Evolutionary conservation across 257 asterid genomes (phyloP).

Genomic region (Linderniella brevidens): DNA sequence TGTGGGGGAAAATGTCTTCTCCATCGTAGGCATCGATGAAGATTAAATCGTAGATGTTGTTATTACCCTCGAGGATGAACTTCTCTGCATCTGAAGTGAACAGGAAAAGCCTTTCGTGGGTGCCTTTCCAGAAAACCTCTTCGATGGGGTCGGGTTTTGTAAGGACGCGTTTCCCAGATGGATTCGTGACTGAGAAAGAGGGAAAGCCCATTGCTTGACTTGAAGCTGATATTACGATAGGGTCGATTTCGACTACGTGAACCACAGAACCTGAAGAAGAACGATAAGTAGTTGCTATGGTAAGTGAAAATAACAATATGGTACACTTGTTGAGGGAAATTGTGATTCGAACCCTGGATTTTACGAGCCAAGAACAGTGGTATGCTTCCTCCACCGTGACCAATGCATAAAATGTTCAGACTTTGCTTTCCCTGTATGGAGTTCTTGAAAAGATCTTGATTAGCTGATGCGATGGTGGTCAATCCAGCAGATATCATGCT

Average conservation of each 20-base stretch:
- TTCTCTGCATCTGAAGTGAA: slow-evolving; percentile 61
- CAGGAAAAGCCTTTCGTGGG: slow-evolving; percentile 51
- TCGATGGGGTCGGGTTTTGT: slow-evolving; percentile 22
- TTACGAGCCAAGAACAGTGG: slow-evolving; percentile 68
- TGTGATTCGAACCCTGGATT: slow-evolving; percentile 39
- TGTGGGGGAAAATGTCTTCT: slow-evolving; percentile 58
- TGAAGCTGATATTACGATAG: slow-evolving; percentile 74
- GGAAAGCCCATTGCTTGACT: slow-evolving; percentile 86
- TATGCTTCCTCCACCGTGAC: slow-evolving; percentile 96
- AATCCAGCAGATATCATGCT: slow-evolving; percentile 80
- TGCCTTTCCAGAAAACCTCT: slow-evolving; percentile 59
- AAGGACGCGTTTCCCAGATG: slow-evolving; percentile 28
- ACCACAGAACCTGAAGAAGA: slow-evolving; percentile 47
- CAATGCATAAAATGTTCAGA: slow-evolving; percentile 62
- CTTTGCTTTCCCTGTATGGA: slow-evolving; percentile 43
- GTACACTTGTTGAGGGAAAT: neutral
- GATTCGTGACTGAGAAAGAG: slow-evolving; percentile 37
- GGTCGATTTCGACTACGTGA: slow-evolving; percentile 68
- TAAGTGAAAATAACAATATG: neutral
- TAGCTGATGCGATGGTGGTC: slow-evolving; percentile 37
- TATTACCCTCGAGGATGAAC: slow-evolving; percentile 31
- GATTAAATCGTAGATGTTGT: slow-evolving; percentile 44
- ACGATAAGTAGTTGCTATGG: neutral
- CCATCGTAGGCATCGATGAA: slow-evolving; percentile 83
- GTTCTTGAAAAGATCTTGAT: slow-evolving; percentile 31